phyloP scores from a whole-genome alignment of 805 yeast species.

The Candida sakaeoensis region DNA sequence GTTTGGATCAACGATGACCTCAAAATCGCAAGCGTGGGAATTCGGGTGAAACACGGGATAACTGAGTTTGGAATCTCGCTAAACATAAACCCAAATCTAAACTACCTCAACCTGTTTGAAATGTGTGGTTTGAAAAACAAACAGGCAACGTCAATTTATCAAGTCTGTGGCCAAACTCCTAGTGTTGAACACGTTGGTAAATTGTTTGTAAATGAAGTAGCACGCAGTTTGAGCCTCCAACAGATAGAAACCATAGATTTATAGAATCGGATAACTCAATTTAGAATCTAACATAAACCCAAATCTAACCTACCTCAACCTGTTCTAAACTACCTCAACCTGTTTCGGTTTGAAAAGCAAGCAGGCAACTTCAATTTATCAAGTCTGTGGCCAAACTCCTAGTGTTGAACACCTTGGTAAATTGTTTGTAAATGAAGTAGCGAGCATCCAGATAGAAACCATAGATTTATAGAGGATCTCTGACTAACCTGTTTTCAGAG shows the following conservation, averaged over 20 bases:
- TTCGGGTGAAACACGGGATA: conserved; percentile 76
- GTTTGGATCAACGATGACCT: conserved; percentile 63
- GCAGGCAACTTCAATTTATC: conserved; percentile 32
- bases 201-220: conserved; percentile 35
- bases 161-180: conserved; percentile 13
- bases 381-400: conserved; percentile 13
- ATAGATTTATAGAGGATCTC: conserved; percentile 1
- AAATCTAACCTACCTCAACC: conserved; percentile 63
- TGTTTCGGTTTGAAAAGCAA: conserved; percentile 78
- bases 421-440: conserved; percentile 35
- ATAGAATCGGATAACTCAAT: no score
- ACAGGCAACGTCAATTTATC: conserved; percentile 32
- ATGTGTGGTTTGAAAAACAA: conserved; percentile 71
- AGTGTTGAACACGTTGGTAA: conserved; percentile 26
- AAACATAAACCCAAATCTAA: conserved; percentile 70
- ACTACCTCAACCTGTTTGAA: no score
- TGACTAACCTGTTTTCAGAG: no score
- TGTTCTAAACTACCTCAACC: conserved; percentile 72
- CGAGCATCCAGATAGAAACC: conserved; percentile 33
- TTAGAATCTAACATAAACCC: conserved; percentile 83
- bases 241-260: conserved; percentile 21
- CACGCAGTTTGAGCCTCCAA: no score
- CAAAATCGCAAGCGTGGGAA: conserved; percentile 87
- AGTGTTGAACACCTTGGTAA: conserved; percentile 26
- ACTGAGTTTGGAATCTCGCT: conserved; percentile 90